Base-by-base conservation (phyloP, 2,329 filamentous ascomycete species). In the Nemania sp. region DNA sequence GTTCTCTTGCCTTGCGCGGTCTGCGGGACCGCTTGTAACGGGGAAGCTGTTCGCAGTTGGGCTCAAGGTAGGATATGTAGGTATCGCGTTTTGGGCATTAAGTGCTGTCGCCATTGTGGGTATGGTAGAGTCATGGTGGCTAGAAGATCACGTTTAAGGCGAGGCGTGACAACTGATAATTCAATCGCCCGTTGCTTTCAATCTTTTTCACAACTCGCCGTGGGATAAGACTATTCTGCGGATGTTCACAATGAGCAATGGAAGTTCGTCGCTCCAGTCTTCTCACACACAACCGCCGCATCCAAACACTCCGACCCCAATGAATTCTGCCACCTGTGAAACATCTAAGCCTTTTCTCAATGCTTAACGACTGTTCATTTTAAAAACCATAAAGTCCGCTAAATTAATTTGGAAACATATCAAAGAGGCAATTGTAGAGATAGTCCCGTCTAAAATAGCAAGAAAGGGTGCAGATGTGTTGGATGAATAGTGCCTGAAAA, bases 11-110 rank as follows among this genome's bases (percentile, higher is more conserved):
- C 54, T 50, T 40, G 20, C 54, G 12, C 18, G 46, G 9, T 57
- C 54, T 20, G 15, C 43, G 18, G 43, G 45, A 12, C 34, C 52
- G 4, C 5, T 55, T 40, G 20, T 50, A 15, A 17, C 46, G 13
- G 35, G 45, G 11, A 50, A 57, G 18, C 46, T 50, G 42, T 57
- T 39, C 45, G 56, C 39, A 3, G 35, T 39, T 45, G 34, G 42
- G 4, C 17, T 47, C 3, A 15, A 32, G 2, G 25, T 20, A n/a
- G 11, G 10, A 47, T 32, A 47, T 47, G 12, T 47, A 11, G 45
- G 45, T 12, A 47, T 47, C 11, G 21, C 13, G 29, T 32, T 34
- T 47, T 34, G 21, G 45, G 11, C 21, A 32, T 32, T 32, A 32
- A 47, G 25, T 29, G 25, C 25, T 7, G 7, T 29, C 25, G 25